A percentile compares a stretch with the other conserved stretches of the same genome.
Conservation (phyloP, 2,329 filamentous ascomycete genomes). For the Chalaropsis thielavioides region DNA sequence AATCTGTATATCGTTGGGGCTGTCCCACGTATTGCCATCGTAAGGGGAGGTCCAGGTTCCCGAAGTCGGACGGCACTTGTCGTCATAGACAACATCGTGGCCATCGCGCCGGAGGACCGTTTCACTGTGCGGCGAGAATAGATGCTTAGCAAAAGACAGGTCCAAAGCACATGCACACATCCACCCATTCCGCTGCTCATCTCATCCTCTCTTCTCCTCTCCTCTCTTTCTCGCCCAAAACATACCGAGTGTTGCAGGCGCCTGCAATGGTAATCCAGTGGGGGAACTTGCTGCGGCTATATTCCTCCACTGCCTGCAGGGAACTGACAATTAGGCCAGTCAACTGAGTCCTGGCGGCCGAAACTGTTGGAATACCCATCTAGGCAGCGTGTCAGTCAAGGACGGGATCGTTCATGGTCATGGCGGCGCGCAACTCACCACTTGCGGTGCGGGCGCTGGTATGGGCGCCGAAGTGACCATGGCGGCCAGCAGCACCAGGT, state of each 20-base stretch:
- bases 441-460: conserved; percentile 22
- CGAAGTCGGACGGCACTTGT: conserved; percentile 46
- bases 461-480: conserved; percentile 22
- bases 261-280: conserved; percentile 54
- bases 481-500: conserved; percentile 21
- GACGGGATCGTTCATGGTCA: not conserved
- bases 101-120: conserved; percentile 63
- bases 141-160: not conserved
- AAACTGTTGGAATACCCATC: conserved; percentile 47
- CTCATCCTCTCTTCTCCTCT: not conserved
- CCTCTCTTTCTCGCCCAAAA: not conserved
- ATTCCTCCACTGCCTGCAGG: conserved; percentile 39
- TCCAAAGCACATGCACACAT: not conserved
- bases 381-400: conserved; percentile 20
- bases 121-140: conserved; percentile 31
- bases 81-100: conserved; percentile 41
- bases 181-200: not conserved
- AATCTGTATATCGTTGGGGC: conserved; percentile 58
- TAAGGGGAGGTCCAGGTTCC: conserved; percentile 61
- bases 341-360: conserved; percentile 44
- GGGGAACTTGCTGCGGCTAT: conserved; percentile 54
- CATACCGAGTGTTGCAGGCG: conserved; percentile 51
- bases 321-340: conserved; percentile 42
- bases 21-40: conserved; percentile 57
- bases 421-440: not conserved